Evolutionary conservation across 305 asterid species (phyloP), one percentile per base, ranked within the genome.

Genomic region (Withania somnifera): DNA sequence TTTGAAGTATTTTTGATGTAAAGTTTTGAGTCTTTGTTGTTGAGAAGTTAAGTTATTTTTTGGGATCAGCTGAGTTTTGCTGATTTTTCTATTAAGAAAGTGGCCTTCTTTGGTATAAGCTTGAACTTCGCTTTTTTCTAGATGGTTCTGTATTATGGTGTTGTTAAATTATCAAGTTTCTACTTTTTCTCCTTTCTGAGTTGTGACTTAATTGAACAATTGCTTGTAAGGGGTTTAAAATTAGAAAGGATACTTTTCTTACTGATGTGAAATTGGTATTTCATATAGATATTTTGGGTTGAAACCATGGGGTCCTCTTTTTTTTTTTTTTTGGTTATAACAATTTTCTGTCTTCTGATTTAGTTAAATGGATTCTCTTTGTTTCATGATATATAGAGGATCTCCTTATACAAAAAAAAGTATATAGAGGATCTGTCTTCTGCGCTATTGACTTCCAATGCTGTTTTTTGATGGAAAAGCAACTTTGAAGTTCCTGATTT

Each of bases 1-100:
- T 36, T 36, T 36, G 6, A 36, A 36, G 40, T 4, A 6, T 36
- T 36, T 36, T 36, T 36, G 40, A 36, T 6, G 40, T 36, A 36
- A 36, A 36, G 40, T 36, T n/a, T n/a, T n/a, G n/a, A 36, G 40
- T 57, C 24, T 61, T 79, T 28, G 7, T 30, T n/a, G 57, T 81
- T 53, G 2, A 45, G 80, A 15, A 53, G 47, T 28, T 13, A 36
- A 32, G 84, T 84, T 78, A 47, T 82, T 60, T 82, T 71, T 14
- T 26, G 84, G 83, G 84, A 63, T 87, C 86, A 81, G 86, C 84
- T 82, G 86, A 77, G 77, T 81, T 45, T 83, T 77, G 57, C 83
- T 83, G 80, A 13, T 47, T 83, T 82, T 61, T 63, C 63, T 60
- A 20, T 17, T 14, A 56, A 26, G 67, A 9, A 54, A 34, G 30